A percentile compares a stretch with the other conserved stretches of the same genome.
phyloP scores from a whole-genome alignment of 768 basidiomycete genomes.

The Mycena haematopus region DNA sequence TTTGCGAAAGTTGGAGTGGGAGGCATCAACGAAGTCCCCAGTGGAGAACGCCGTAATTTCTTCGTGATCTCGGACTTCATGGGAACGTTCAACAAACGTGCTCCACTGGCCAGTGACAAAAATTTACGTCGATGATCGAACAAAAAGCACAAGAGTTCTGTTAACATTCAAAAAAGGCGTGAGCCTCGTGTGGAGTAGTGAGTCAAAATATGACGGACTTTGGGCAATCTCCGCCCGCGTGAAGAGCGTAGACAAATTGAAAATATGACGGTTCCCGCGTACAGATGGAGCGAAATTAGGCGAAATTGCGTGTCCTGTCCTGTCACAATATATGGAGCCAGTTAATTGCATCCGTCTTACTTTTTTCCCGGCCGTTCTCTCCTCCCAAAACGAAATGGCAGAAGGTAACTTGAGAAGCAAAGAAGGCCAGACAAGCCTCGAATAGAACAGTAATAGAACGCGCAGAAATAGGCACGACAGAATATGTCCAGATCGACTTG shows the following conservation, averaged over 20 bases:
- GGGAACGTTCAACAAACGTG: no score
- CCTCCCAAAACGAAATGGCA: neutral
- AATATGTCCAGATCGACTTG: neutral
- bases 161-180: no score
- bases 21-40: slow-evolving; percentile 1
- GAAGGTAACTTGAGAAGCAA: no score
- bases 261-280: neutral
- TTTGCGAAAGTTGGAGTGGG: slow-evolving; percentile 11
- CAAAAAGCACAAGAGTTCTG: no score
- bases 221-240: neutral
- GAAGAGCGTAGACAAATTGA: neutral
- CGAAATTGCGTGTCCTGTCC: neutral
- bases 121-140: no score
- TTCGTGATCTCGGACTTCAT: no score
- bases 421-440: no score
- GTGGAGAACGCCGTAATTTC: slow-evolving; percentile 5
- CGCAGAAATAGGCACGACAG: neutral
- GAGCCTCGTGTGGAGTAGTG: neutral
- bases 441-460: no score
- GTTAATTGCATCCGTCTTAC: neutral
- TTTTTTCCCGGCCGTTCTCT: neutral
- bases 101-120: no score
- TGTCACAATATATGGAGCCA: neutral
- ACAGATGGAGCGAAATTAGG: neutral
- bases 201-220: neutral